Evolutionary conservation across 805 yeast species (phyloP), one percentile per base, ranked within the genome.

Genomic region (Candida michaelii): DNA sequence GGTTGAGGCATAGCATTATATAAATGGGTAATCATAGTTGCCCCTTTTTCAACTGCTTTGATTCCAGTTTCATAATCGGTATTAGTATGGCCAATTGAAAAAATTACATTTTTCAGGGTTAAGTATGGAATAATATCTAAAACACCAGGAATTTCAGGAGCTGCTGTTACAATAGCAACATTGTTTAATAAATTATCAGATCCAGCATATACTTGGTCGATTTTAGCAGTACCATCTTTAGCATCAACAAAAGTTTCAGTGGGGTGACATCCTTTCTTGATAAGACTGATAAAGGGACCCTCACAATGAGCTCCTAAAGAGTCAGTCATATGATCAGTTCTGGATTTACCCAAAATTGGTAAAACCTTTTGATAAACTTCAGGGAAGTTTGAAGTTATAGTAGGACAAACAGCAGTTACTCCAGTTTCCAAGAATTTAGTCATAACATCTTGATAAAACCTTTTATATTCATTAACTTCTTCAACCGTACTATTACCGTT

Each of bases 1-100:
- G 79, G 80, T 61, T 60, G 74, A 3, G 80, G 80, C 84, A 79
- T 79, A 49, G 84, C 84, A 50, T 79, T 79, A 59, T 74, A 79
- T 40, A 79, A 64, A 52, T 79, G 84, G 3, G 84, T 79, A 43
- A 79, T 64, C 82, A 79, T 77, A n/a, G 72, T 52, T 12, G 81
- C 80, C 17, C 83, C 83, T n/a, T 62, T 50, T 16, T 61, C 56
- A 27, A 78, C 60, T 0, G 83, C 83, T 40, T 65, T 58, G 16
- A 69, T 44, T 11, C 66, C 69, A 16, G 69, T 66, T 23, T 53
- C 50, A 48, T 65, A 62, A 47, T 61, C 67, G 29, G 78, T 63
- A 51, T 54, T 62, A 11, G 78, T 69, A 55, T 75, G 80, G 31
- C 80, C 80, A 40, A 75, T 62, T 13, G 78, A 69, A 35, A 70